Conservation (phyloP, 129 eudicot species). For the Rutidosis leptorrhynchoides region DNA sequence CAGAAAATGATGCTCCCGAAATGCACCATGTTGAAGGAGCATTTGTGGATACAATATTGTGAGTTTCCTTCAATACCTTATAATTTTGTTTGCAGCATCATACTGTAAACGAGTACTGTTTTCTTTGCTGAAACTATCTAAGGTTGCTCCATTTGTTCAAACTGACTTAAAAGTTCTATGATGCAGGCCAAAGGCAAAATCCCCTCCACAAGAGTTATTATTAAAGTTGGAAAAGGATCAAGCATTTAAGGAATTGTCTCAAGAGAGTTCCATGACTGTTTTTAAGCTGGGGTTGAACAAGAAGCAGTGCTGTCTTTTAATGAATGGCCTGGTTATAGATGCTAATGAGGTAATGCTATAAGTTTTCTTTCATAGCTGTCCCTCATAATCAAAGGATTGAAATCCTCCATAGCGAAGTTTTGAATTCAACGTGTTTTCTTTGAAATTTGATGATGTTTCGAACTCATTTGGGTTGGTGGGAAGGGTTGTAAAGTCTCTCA, state of each 20-base stretch:
- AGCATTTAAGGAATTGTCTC: slow-evolving; percentile 52
- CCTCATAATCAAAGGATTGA: no score
- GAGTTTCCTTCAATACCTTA: slow-evolving; percentile 38
- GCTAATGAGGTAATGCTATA: slow-evolving; percentile 85
- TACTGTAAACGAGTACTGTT: no score
- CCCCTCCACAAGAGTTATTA: slow-evolving; percentile 77
- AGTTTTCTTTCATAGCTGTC: no score
- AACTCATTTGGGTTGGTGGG: no score
- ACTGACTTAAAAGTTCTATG: no score
- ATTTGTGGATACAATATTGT: slow-evolving; percentile 86
- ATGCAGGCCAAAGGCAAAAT: slow-evolving; percentile 70
- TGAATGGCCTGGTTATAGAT: slow-evolving; percentile 82
- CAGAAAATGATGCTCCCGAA: slow-evolving; percentile 61
- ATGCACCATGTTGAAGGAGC: slow-evolving; percentile 89
- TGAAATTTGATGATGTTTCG: no score
- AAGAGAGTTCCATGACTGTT: slow-evolving; percentile 65
- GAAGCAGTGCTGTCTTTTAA: slow-evolving; percentile 64
- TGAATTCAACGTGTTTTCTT: slow-evolving; percentile 9
- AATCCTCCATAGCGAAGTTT: no score
- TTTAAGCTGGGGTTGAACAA: slow-evolving; percentile 82
- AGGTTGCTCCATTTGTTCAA: no score
- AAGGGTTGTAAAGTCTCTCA: no score
- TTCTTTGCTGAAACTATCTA: no score
- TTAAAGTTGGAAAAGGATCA: slow-evolving; percentile 68
- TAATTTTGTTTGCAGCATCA: no score